A percentile compares a stretch with the other conserved stretches of the same genome.
phyloP scores from a whole-genome alignment of 306 rosid genomes.

The Glycine tomentella region DNA sequence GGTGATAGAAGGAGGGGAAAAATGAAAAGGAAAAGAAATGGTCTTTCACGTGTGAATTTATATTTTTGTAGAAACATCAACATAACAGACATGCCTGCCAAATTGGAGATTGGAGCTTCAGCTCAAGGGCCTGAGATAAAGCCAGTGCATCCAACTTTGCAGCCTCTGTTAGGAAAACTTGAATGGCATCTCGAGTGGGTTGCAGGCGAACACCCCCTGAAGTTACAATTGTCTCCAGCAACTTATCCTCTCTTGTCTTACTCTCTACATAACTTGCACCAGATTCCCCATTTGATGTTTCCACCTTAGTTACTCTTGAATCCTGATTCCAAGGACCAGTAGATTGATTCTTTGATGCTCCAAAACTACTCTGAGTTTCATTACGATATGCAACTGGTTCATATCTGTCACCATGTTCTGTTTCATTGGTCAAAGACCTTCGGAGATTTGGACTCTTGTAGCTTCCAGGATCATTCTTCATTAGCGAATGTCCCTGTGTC shows the following conservation, averaged over 20 bases:
- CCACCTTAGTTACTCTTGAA: slow-evolving; percentile 61
- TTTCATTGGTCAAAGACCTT: slow-evolving; percentile 85
- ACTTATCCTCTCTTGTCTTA: slow-evolving; percentile 85
- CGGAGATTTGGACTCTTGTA: slow-evolving; percentile 89
- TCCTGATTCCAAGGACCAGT: slow-evolving; percentile 82
- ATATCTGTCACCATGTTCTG: slow-evolving; percentile 67
- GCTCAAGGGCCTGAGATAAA: slow-evolving; percentile 77
- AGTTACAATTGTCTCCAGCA: slow-evolving; percentile 93
- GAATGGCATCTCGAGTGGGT: slow-evolving; percentile 97
- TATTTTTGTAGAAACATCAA: slow-evolving; percentile 32
- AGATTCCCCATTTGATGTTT: slow-evolving; percentile 65
- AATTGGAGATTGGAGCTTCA: slow-evolving; percentile 86
- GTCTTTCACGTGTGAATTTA: slow-evolving; percentile 22
- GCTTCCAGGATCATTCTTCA: slow-evolving; percentile 79
- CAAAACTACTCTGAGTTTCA: slow-evolving; percentile 70
- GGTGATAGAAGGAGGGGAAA: too few species aligned
- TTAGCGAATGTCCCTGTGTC: slow-evolving; percentile 77
- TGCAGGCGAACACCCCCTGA: slow-evolving; percentile 96
- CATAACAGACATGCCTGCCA: slow-evolving; percentile 85
- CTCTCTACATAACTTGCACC: slow-evolving; percentile 64
- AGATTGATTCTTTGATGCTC: slow-evolving; percentile 60
- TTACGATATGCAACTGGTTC: slow-evolving; percentile 72
- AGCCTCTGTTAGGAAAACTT: slow-evolving; percentile 82
- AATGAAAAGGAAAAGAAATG: too few species aligned
- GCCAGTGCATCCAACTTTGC: slow-evolving; percentile 82